phyloP scores from a whole-genome alignment of 2,329 filamentous ascomycete species.

The Aureobasidium sp. region DNA sequence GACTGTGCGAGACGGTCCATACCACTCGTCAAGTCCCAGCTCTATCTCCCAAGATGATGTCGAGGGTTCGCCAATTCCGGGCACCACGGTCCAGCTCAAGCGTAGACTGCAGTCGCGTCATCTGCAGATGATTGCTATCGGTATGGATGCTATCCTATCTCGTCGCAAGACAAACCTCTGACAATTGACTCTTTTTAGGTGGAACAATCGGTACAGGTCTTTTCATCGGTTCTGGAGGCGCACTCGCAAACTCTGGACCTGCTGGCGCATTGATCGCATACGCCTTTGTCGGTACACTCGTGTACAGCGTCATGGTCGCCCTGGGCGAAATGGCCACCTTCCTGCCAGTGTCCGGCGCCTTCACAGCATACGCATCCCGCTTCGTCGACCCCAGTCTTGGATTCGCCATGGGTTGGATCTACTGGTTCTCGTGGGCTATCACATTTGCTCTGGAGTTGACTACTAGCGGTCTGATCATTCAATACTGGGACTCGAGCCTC shows the following conservation, averaged over 20 bases:
- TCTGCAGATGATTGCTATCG: constrained; percentile 32
- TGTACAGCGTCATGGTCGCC: constrained; percentile 40
- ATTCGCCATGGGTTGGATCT: constrained; percentile 41
- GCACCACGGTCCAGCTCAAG: constrained; percentile 26
- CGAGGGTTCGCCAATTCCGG: constrained; percentile 10
- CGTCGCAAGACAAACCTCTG: neutral
- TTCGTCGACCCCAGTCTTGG: constrained; percentile 39
- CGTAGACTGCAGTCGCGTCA: constrained; percentile 28
- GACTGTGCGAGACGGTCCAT: neutral
- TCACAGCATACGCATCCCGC: constrained; percentile 41
- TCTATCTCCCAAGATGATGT: constrained; percentile 6
- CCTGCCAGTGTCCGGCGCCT: constrained; percentile 48
- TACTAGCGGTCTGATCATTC: constrained; percentile 30
- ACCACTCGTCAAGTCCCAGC: neutral
- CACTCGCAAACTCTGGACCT: constrained; percentile 32
- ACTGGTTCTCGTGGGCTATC: constrained; percentile 36
- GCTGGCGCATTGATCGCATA: constrained; percentile 37
- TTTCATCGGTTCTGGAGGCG: constrained; percentile 33
- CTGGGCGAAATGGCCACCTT: constrained; percentile 52
- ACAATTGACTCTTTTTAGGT: constrained; percentile 11
- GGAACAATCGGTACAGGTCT: constrained; percentile 29
- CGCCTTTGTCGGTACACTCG: constrained; percentile 36
- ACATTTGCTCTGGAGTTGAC: constrained; percentile 32
- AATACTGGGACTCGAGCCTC: constrained; percentile 32
- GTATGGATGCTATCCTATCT: neutral